phyloP scores from a whole-genome alignment of 768 basidiomycete species.

The Lactarius sp. region DNA sequence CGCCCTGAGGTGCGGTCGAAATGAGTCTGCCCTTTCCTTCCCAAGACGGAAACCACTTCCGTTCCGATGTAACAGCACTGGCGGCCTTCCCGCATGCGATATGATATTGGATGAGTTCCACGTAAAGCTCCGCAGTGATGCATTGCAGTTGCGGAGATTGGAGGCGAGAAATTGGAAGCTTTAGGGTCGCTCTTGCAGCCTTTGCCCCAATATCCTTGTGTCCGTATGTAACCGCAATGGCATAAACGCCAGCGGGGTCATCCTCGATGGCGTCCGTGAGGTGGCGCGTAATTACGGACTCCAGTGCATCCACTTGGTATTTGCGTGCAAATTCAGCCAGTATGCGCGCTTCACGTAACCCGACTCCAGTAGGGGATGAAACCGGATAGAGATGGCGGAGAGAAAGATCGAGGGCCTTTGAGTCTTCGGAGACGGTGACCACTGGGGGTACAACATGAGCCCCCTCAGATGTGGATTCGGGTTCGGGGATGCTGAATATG shows the following conservation, averaged over 20 bases:
- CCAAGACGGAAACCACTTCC: neutral
- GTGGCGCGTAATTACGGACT: neutral
- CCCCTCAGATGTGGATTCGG: neutral
- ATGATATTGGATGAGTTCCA: slow-evolving; percentile 3
- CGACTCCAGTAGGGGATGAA: neutral
- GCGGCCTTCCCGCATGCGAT: slow-evolving; percentile 4
- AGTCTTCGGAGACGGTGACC: slow-evolving; percentile 6
- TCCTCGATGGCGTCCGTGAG: slow-evolving; percentile 4
- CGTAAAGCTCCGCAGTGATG: neutral
- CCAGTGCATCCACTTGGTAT: slow-evolving; percentile 14
- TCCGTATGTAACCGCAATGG: slow-evolving; percentile 6
- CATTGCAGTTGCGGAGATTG: neutral
- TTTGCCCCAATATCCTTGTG: neutral
- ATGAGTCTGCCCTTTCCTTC: neutral
- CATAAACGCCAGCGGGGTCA: slow-evolving; percentile 21
- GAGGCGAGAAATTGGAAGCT: neutral
- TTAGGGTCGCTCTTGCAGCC: slow-evolving; percentile 6
- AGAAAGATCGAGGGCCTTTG: slow-evolving; percentile 7
- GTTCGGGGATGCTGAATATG: slow-evolving; percentile 13
- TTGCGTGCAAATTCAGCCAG: slow-evolving; percentile 18
- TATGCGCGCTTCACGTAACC: neutral
- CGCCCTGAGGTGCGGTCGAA: neutral
- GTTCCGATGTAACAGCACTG: neutral
- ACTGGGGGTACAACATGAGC: neutral
- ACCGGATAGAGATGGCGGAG: slow-evolving; percentile 22